Base-by-base conservation (phyloP, 306 rosid species). In the Prunus fruticosa region DNA sequence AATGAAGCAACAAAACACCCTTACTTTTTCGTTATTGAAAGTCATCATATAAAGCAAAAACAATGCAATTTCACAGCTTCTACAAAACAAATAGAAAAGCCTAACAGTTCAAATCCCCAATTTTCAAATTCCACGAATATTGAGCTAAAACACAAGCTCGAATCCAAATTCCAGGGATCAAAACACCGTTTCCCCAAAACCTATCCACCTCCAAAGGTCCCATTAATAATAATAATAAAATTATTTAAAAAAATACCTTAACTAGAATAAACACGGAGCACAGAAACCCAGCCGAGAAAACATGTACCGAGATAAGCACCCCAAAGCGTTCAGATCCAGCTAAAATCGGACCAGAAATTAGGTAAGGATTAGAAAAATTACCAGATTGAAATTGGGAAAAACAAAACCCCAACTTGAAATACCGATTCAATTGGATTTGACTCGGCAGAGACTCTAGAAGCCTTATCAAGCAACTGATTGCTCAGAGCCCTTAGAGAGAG, bases 351-450 rank as follows among this genome's bases (percentile, higher is more conserved):
- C n/a, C 15, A 10, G 56, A 72, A 61, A 45, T 27, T 3, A 74
- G 20, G 38, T 60, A 9, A 58, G 25, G 43, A 11, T 25, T 18
- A 27, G 67, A 25, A 72, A 58, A 64, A 50, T 67, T 62, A 75
- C 84, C 80, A 27, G 63, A 74, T 71, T 49, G 70, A 18, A 80
- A 50, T 28, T n/a, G 6, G 62, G 50, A 34, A 57, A 19, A 60
- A 5, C 16, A 43, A 80, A 61, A 23, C 7, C 76, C 60, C 30
- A 75, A 43, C 45, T 69, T 68, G 27, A 46, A 73, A 18, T 1
- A 13, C 69, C 20, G 78, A 74, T 61, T 74, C 47, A 61, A 61
- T 16, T 46, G 60, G 60, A 16, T 56, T 45, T 25, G 77, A 46
- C 69, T 46, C 69, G n/a, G 60, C 69, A 45, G 22, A 30, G 77